Conservation (phyloP, 805 yeast species). For the Kazachstania africana region DNA sequence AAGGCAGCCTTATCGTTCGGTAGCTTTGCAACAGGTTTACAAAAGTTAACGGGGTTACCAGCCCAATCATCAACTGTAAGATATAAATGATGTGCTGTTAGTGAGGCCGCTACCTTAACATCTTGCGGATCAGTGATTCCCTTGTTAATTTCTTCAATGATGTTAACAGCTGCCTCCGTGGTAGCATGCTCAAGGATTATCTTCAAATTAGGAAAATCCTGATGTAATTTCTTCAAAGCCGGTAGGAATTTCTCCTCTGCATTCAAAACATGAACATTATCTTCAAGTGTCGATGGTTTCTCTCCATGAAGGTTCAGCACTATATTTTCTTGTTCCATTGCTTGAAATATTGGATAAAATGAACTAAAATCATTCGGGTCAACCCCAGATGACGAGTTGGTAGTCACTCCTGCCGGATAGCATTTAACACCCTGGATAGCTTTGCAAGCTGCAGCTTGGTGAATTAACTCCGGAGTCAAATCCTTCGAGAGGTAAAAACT, state of each 20-base stretch:
- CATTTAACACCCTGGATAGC: conserved; percentile 84
- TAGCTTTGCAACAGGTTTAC: conserved; percentile 95
- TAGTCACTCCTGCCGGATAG: conserved; percentile 99
- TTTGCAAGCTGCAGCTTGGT: conserved; percentile 57
- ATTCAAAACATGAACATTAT: conserved; percentile 77
- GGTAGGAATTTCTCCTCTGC: conserved; percentile 93
- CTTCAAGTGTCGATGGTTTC: conserved; percentile 55
- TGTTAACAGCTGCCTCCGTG: conserved; percentile 74
- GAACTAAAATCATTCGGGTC: conserved; percentile 83
- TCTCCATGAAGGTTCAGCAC: conserved; percentile 93
- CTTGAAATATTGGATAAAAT: conserved; percentile 83
- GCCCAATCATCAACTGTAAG: conserved; percentile 93
- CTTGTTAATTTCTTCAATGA: conserved; percentile 54
- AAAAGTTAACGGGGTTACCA: conserved; percentile 86
- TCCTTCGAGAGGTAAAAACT: conserved; percentile 70
- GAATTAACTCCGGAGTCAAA: conserved; percentile 76
- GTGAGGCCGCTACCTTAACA: conserved; percentile 73
- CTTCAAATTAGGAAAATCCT: conserved; percentile 73
- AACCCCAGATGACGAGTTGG: conserved; percentile 86
- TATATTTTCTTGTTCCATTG: conserved; percentile 67
- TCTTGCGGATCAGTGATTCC: conserved; percentile 25
- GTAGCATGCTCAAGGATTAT: conserved; percentile 94
- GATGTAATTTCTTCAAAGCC: conserved; percentile 65
- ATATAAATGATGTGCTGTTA: conserved; percentile 90
- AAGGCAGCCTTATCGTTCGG: conserved; percentile 77